Evolutionary conservation across 2,329 filamentous ascomycete species (phyloP), one percentile per base, ranked within the genome.

Genomic region (Graphilbum ipis-grandicollis): DNA sequence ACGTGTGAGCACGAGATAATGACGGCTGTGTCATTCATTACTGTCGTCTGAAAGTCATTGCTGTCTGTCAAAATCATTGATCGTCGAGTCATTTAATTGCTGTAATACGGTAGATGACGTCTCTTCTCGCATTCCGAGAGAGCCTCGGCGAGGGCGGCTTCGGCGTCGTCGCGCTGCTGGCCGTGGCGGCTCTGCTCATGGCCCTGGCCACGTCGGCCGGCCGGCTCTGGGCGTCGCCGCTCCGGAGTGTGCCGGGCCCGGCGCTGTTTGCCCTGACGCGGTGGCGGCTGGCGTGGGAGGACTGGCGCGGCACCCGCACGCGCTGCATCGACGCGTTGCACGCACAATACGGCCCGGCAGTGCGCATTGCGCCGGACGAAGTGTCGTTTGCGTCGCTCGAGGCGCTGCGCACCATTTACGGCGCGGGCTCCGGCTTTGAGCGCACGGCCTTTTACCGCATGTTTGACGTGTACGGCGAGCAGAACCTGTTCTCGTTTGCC

Each of bases 321-420:
- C 52, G 52, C 0, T 50, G 42, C 2, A 59, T 67, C 19, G 47
- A 62, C 32, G 36, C 41, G 0, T 48, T 71, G 0, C 66, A 71
- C 40, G 36, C 47, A 14, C 38, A 54, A 35, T 64, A 67, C 41
- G 66, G 65, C 9, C 48, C 58, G 0, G 58, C 54, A 1, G 62
- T 69, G 2, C 62, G 65, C 4, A 53, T 67, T 8, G 57, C 56
- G 0, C 65, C 65, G 0, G 53, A 57, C 35, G 62, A 67, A 42
- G 48, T 68, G 1, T 60, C 57, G 0, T 57, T 59, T 43, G 51
- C 51, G 17, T 54, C 48, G 5, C 48, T 66, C 0, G 49, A 57
- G 0, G 67, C 66, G 0, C 42, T 70, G 28, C 56, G 59, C n/a
- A 58, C 58, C 1, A 70, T 71, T 18, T 71, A 72, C 47, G 65